phyloP scores from a whole-genome alignment of 225 moss, liverwort and hornwort genomes.

The Thuidium tamariscinum region DNA sequence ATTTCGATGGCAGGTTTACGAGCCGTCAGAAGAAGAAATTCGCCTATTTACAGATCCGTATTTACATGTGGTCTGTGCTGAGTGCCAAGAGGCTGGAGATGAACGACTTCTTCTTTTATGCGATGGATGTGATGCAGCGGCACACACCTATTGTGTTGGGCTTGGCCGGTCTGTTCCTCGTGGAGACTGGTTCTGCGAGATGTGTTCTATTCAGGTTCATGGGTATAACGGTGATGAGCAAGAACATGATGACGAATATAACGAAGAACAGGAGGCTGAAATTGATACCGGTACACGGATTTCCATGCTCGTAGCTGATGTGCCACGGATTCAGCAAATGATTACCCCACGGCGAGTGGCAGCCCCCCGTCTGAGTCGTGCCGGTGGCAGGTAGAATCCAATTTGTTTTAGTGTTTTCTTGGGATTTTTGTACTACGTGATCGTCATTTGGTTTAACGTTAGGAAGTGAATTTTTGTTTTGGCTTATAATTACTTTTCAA shows the following conservation, averaged over 20 bases:
- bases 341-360: constrained; percentile 11
- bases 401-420: not conserved
- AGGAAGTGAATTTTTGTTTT: not conserved
- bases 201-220: constrained; percentile 35
- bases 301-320: constrained; percentile 13
- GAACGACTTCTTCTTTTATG: constrained; percentile 84
- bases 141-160: constrained; percentile 93
- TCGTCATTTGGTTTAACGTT: not conserved
- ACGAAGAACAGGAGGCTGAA: constrained; percentile 28
- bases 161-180: constrained; percentile 70
- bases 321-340: constrained; percentile 14
- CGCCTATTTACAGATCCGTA: constrained; percentile 79
- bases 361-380: constrained; percentile 19
- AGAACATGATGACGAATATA: constrained; percentile 14
- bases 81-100: constrained; percentile 93
- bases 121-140: constrained; percentile 89
- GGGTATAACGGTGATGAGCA: constrained; percentile 31
- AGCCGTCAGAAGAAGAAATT: constrained; percentile 95
- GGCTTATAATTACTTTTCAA: not conserved
- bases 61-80: constrained; percentile 67
- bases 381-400: constrained; percentile 19
- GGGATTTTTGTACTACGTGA: not conserved
- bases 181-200: constrained; percentile 87
- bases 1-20: constrained; percentile 65
- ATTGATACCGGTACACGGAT: constrained; percentile 4